A percentile compares a stretch with the other conserved stretches of the same genome.
phyloP scores from a whole-genome alignment of 345 rosid species.

The Salix viminalis region DNA sequence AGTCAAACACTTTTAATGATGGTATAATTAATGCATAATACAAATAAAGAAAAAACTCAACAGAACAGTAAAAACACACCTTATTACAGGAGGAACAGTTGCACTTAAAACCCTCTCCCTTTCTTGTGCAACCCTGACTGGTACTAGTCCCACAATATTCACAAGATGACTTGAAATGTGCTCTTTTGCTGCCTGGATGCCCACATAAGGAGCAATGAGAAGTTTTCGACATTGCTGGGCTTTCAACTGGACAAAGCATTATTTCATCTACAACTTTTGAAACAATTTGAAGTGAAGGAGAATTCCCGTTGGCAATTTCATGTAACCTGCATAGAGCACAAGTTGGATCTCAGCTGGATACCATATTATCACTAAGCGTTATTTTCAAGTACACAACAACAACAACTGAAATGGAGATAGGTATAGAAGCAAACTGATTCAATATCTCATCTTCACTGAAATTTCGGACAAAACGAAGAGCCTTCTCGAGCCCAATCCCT shows the following conservation, averaged over 20 bases:
- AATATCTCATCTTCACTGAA: slow-evolving; percentile 67
- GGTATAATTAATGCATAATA: background rate
- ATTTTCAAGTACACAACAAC: background rate
- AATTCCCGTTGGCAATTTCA: slow-evolving; percentile 50
- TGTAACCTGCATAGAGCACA: slow-evolving; percentile 41
- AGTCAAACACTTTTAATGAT: slow-evolving; percentile 10
- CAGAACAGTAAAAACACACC: slow-evolving; percentile 30
- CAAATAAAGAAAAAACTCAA: background rate
- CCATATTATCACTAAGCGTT: slow-evolving; percentile 2
- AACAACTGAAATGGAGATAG: background rate
- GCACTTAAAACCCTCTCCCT: slow-evolving; percentile 59
- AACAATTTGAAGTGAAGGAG: slow-evolving; percentile 24
- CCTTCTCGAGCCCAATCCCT: slow-evolving; percentile 76
- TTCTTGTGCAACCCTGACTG: slow-evolving; percentile 52
- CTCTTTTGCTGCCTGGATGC: slow-evolving; percentile 73
- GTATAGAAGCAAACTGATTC: slow-evolving; percentile 40
- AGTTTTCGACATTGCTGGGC: slow-evolving; percentile 36
- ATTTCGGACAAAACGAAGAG: slow-evolving; percentile 54
- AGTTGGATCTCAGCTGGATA: slow-evolving; percentile 13
- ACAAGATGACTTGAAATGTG: slow-evolving; percentile 62
- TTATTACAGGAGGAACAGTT: slow-evolving; percentile 53
- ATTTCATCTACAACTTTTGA: slow-evolving; percentile 26
- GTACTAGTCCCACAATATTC: slow-evolving; percentile 41
- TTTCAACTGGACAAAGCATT: slow-evolving; percentile 24
- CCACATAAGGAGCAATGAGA: slow-evolving; percentile 91